A percentile compares a stretch with the other conserved stretches of the same genome.
Evolutionary conservation across 2,329 filamentous ascomycete genomes (phyloP).

Genomic region (Neonectria punicea): DNA sequence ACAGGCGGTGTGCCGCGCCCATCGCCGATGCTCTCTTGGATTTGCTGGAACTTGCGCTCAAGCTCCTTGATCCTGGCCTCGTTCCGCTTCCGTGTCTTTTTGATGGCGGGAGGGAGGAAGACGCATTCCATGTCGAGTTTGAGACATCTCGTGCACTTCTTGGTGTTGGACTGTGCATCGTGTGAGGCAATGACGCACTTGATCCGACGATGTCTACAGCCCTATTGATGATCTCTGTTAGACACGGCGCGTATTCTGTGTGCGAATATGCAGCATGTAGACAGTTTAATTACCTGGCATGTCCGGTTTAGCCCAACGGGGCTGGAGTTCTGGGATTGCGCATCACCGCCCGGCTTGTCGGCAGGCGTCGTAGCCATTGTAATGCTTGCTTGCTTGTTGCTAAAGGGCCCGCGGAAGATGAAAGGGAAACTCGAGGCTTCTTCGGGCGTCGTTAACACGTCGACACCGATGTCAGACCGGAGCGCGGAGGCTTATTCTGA

Average conservation of each 20-base stretch:
- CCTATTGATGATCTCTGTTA: background rate
- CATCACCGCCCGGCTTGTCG: background rate
- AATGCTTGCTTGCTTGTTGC: background rate
- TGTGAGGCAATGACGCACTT: background rate
- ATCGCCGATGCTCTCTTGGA: constrained; percentile 10
- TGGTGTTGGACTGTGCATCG: background rate
- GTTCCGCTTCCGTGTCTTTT: constrained; percentile 23
- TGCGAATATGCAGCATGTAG: background rate
- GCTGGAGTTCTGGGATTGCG: background rate
- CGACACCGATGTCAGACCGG: background rate
- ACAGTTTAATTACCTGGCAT: background rate
- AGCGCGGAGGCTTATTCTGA: constrained; percentile 5
- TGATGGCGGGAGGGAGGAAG: constrained; percentile 21
- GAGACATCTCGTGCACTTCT: constrained; percentile 18
- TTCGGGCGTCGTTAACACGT: background rate
- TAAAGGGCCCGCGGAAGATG: background rate
- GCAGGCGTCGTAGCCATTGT: background rate
- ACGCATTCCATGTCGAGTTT: constrained; percentile 25
- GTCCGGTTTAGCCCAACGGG: background rate
- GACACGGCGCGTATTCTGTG: background rate
- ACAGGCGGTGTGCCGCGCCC: background rate
- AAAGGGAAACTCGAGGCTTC: background rate
- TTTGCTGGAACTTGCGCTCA: constrained; percentile 21
- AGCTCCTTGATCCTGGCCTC: constrained; percentile 27
- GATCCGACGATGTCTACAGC: constrained; percentile 3